Percentiles rank a stretch among this genome's conserved stretches.
Evolutionary conservation across 176 grass and related monocot genomes (phyloP).

Genomic region (Avena sativa): DNA sequence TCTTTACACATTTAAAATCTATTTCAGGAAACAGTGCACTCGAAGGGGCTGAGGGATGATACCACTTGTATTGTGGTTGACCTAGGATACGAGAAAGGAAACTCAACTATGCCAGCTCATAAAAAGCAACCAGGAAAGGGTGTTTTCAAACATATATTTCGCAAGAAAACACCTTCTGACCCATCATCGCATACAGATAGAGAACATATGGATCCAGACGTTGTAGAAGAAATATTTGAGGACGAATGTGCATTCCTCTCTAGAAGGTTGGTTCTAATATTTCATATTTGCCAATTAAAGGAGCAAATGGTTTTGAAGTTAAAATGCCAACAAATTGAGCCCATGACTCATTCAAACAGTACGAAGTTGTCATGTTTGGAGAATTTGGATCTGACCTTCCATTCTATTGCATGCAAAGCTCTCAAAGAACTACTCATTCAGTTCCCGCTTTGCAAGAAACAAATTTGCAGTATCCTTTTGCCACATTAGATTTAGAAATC

Average conservation of each 20-base stretch:
- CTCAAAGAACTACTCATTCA: neutral
- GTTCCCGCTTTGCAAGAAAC: neutral
- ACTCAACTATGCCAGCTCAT: conserved; percentile 47
- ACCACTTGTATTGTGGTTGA: conserved; percentile 97
- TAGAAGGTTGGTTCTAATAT: conserved; percentile 58
- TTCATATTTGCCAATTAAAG: conserved; percentile 21
- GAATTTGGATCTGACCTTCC: neutral
- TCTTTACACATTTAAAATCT: conserved; percentile 35
- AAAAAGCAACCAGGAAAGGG: conserved; percentile 85
- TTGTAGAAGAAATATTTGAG: conserved; percentile 90
- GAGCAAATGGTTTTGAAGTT: conserved; percentile 15
- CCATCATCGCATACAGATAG: conserved; percentile 73
- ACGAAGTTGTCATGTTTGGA: conserved; percentile 24
- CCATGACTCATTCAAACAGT: conserved; percentile 3
- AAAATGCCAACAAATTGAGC: conserved; percentile 21
- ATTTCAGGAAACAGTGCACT: conserved; percentile 84
- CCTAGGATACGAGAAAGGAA: conserved; percentile 67
- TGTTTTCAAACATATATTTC: conserved; percentile 96
- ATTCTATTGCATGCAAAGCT: conserved; percentile 22
- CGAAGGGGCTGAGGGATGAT: conserved; percentile 90
- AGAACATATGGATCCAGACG: conserved; percentile 70
- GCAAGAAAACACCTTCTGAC: conserved; percentile 62
- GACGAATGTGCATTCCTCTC: conserved; percentile 84
- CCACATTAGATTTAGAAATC: neutral
- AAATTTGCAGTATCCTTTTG: neutral